phyloP scores from a whole-genome alignment of 1,284 basidiomycete species.

The Naganishia sp. region DNA sequence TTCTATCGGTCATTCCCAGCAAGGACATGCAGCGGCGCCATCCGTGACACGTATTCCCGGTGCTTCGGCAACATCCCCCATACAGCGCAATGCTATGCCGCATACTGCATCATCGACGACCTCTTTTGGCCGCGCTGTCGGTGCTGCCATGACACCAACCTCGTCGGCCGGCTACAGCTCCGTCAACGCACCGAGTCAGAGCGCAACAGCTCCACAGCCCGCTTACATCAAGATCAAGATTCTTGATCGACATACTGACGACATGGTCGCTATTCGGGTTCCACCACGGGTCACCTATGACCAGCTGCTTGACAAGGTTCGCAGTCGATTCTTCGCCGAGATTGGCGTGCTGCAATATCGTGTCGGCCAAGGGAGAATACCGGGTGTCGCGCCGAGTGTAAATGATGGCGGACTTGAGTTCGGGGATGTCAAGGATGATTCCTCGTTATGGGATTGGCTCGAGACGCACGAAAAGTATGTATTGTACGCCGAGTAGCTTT shows the following conservation, averaged over 20 bases:
- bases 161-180: conserved; percentile 8
- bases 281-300: conserved; percentile 84
- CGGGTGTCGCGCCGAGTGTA: conserved; percentile 25
- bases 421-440: conserved; percentile 68
- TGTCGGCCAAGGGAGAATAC: conserved; percentile 57
- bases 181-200: conserved; percentile 17
- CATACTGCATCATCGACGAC: conserved; percentile 11
- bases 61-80: conserved; percentile 17
- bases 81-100: conserved; percentile 11
- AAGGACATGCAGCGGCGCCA: conserved; percentile 1
- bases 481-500: conserved; percentile 66
- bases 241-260: conserved; percentile 85
- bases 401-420: conserved; percentile 59
- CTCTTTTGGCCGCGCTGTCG: neutral
- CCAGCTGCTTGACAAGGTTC: conserved; percentile 88
- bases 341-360: conserved; percentile 72
- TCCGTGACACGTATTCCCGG: conserved; percentile 16
- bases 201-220: conserved; percentile 55
- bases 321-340: conserved; percentile 76
- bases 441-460: conserved; percentile 76
- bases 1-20: conserved; percentile 13
- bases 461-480: conserved; percentile 81
- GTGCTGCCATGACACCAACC: neutral
- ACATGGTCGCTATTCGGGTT: conserved; percentile 95
- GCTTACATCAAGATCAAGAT: conserved; percentile 98